Base-by-base conservation (phyloP, 2,329 filamentous ascomycete genomes). In the Gnomoniopsis smithogilvyi region DNA sequence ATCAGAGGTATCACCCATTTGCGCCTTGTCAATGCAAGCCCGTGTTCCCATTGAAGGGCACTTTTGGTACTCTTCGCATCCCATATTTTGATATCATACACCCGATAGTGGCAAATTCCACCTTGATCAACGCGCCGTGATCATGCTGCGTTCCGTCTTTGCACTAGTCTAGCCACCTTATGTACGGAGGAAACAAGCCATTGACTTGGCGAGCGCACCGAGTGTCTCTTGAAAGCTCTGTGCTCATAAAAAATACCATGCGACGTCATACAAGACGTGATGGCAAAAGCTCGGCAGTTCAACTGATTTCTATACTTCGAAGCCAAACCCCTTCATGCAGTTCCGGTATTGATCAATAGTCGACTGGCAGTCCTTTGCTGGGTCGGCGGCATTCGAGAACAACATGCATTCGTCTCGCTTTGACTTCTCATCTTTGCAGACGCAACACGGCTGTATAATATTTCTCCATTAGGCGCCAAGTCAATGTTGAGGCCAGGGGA, bases 351-450 rank as follows among this genome's bases (percentile, higher is more conserved):
- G 87, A 30, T 91, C 85, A 64, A 99, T 90, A 63, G 91, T 83
- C 53, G 87, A 83, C 74, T 87, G 83, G 82, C 95, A 99, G 69
- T 96, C 92, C 69, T 85, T 82, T 68, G 91, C 84, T 43, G 95
- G 91, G 71, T 97, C 89, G 69, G 88, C 82, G 62, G 90, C 83
- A 63, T 85, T 92, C 58, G 92, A 96, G 80, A 98, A 97, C 58
- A 99, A 90, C 94, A 99, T 98, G 81, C 95, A 99, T 77, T 99
- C 93, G 78, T 99, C 95, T 64, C 95, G 91, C 67, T 84, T 84
- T 43, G 91, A 82, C 76, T 99, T 99, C 75, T 99, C 92, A 48
- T 95, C 86, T 72, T 93, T 97, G 85, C 95, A 99, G 33, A 98
- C 95, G 73, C 95, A 98, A 84, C 95, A 98, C 47, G 94, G 94